These are phyloP conservation scores for Epichloe elymi DNA, from an alignment of 2,329 filamentous ascomycete species.

Conservation along the genomic window DNA sequence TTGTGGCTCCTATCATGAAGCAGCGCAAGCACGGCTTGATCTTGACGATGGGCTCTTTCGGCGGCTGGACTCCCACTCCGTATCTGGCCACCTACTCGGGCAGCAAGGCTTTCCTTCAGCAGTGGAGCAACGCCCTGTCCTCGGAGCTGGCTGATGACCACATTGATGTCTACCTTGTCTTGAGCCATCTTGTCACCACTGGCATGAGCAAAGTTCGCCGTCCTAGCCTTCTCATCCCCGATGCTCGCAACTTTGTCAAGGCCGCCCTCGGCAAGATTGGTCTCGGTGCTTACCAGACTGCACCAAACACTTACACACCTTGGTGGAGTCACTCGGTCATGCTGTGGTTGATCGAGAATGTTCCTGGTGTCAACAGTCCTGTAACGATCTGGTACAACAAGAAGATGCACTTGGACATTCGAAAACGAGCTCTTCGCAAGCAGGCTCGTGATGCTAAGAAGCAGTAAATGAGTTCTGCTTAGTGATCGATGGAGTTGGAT, in stretches of 20 bases:
- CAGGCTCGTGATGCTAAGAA: conserved; percentile 71
- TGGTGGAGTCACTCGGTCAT: conserved; percentile 87
- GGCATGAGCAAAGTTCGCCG: conserved; percentile 95
- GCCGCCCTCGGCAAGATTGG: conserved; percentile 71
- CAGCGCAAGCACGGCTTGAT: conserved; percentile 77
- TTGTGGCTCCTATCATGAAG: conserved; percentile 74
- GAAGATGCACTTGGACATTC: conserved; percentile 70
- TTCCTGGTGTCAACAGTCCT: conserved; percentile 35
- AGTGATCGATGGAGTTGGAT: not conserved
- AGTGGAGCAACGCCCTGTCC: conserved; percentile 82
- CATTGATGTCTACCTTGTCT: conserved; percentile 79
- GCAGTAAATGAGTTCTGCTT: conserved; percentile 17
- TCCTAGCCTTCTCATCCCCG: conserved; percentile 65
- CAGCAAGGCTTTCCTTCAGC: conserved; percentile 94
- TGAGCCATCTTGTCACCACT: conserved; percentile 86
- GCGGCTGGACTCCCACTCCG: conserved; percentile 81
- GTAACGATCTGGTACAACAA: conserved; percentile 37
- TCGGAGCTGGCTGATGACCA: conserved; percentile 70
- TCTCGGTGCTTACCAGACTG: conserved; percentile 62
- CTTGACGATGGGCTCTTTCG: conserved; percentile 95
- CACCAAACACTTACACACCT: conserved; percentile 75
- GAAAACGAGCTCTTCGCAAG: conserved; percentile 71
- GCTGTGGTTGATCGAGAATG: conserved; percentile 64
- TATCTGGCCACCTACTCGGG: conserved; percentile 92
- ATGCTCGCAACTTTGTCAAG: conserved; percentile 68